Evolutionary conservation across 805 yeast genomes (phyloP), one percentile per base, ranked within the genome.

Genomic region (Starmerella cellae): DNA sequence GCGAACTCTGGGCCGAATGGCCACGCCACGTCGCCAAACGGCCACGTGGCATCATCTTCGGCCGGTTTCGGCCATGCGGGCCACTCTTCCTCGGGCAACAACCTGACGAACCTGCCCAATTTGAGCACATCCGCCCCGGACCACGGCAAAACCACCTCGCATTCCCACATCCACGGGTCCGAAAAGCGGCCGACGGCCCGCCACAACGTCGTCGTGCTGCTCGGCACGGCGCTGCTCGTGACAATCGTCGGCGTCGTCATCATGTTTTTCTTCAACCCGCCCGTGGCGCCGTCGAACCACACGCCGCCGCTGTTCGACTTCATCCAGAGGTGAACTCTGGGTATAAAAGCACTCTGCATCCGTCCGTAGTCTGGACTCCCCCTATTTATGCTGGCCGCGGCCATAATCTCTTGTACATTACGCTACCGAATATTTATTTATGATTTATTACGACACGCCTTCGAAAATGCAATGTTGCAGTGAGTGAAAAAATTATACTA

Each of bases 261-360:
- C 37, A 54, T 54, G 58, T 37, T 47, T 19, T 47, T 54, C 24
- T 54, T 54, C 38, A 54, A 52, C 31, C 58, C 58, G 5, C 58
- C 58, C 3, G 28, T 46, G 38, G 49, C 45, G 13, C 50, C 50
- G 9, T 36, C 22, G 11, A 36, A 41, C 27, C 49, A 30, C 36
- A 45, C 44, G 32, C 45, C 46, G n/a, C 33, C 34, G 26, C 38
- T 43, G 30, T 41, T 36, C 30, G 17, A 34, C 27, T 17, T 39
- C n/a, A 28, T 44, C 21, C 26, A n/a, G n/a, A n/a, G n/a, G n/a
- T n/a, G n/a, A n/a, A n/a, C n/a, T n/a, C n/a, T n/a, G n/a, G n/a
- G n/a, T n/a, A n/a, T n/a, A n/a, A n/a, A n/a, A n/a, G n/a, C n/a
- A n/a, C n/a, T n/a, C n/a, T n/a, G n/a, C n/a, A n/a, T n/a, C n/a